phyloP scores from a whole-genome alignment of 2,329 filamentous ascomycete genomes.

The Aureobasidium pullulans region DNA sequence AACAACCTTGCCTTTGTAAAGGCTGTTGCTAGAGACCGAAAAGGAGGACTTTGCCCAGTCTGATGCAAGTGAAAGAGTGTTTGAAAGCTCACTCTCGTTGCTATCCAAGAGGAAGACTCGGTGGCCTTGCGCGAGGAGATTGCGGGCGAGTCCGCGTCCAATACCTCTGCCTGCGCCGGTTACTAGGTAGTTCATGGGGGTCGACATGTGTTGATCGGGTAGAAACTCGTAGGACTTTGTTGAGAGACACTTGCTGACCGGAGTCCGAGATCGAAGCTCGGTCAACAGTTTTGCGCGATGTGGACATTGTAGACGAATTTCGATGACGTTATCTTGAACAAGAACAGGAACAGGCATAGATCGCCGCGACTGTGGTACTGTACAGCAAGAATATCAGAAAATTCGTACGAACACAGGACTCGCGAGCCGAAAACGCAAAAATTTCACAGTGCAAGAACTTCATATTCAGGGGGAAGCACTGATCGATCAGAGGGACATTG shows the following conservation, averaged over 20 bases:
- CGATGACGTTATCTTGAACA: neutral
- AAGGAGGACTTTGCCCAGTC: neutral
- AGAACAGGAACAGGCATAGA: neutral
- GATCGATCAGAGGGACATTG: neutral
- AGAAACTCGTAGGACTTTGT: neutral
- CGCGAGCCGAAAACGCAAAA: too few relatives aligned
- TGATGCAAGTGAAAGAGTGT: conserved; percentile 26
- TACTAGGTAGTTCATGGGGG: conserved; percentile 34
- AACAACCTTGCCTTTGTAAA: conserved; percentile 15
- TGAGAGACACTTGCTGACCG: neutral
- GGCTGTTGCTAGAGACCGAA: neutral
- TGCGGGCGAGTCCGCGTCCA: conserved; percentile 30
- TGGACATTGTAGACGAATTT: neutral
- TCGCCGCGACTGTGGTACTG: neutral
- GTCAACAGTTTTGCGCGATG: too few relatives aligned
- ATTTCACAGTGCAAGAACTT: too few relatives aligned
- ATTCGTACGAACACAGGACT: too few relatives aligned
- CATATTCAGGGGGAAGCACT: neutral
- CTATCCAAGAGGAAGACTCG: conserved; percentile 35
- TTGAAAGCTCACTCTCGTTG: conserved; percentile 31
- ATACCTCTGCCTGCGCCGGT: conserved; percentile 33
- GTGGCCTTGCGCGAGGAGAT: conserved; percentile 30
- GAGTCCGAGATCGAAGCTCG: neutral
- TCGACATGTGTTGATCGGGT: neutral
- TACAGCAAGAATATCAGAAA: neutral